Evolutionary conservation across 176 grass and related monocot species (phyloP), one percentile per base, ranked within the genome.

Genomic region (Poa pratensis): DNA sequence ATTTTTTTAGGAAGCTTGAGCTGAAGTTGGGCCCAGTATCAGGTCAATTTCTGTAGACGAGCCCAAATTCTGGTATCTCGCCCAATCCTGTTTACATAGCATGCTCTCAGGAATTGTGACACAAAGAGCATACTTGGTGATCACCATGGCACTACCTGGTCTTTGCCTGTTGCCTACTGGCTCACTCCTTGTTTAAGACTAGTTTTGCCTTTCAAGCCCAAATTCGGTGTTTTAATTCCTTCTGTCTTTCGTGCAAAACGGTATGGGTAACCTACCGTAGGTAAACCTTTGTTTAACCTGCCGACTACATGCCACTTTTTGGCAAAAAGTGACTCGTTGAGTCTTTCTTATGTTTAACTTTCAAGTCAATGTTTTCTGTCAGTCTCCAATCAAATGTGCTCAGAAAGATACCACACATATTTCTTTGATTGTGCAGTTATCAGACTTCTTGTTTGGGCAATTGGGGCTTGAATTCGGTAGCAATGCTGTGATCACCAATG

Each of bases 401-500:
- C 46, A 63, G 18, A 78, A 76, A 35, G 19, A 82, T 40, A 85
- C 85, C 57, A 49, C 49, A 30, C 78, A 43, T 75, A 16, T 91
- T 77, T 86, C 32, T 50, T 43, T 80, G 39, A 14, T 87, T 76
- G 30, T 89, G 59, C 90, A 98, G 96, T 75, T 98, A 59, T 90
- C 89, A 76, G 68, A 89, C 67, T 88, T 98, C 82, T 52, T 98
- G 72, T 91, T 89, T 82, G 84, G 82, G 40, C 78, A 94, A 75
- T 42, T 98, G 69, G 91, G 91, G 45, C 89, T 95, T 89, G 84
- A 84, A 85, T 94, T 89, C 87, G 91, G 93, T 75, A 82, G 87
- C 82, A 98, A 94, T 95, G 96, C 88, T 89, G 93, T 96, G 37
- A 90, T 95, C 82, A 98, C 96, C 73, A 98, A 98, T 95, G 96